Evolutionary conservation across 495 filamentous ascomycete genomes (phyloP).

Genomic region (Xylaria sp.): DNA sequence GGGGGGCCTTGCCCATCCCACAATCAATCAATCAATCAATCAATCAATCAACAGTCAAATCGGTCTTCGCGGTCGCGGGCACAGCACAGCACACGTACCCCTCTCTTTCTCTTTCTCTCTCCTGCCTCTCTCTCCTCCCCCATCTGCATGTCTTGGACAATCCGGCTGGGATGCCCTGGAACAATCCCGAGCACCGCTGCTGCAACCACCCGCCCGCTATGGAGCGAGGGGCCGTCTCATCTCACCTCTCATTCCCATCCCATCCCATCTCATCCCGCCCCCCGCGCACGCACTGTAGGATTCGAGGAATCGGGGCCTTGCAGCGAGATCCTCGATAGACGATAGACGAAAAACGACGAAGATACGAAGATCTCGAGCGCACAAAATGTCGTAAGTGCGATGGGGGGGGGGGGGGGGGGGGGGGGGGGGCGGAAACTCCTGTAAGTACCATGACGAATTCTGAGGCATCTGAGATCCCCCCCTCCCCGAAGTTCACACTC

Average conservation of each 20-base stretch:
- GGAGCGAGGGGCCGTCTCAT: neutral
- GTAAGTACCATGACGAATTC: neutral
- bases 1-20: slow-evolving; percentile 3
- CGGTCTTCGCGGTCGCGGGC: slow-evolving; percentile 6
- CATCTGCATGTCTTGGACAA: slow-evolving; percentile 22
- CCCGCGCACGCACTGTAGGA: slow-evolving; percentile 20
- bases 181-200: slow-evolving; percentile 17
- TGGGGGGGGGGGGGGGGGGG: too few relatives aligned
- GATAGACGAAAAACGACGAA: slow-evolving; percentile 19
- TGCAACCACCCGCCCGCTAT: slow-evolving; percentile 19
- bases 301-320: slow-evolving; percentile 26
- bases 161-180: slow-evolving; percentile 16
- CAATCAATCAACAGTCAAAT: too few relatives aligned
- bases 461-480: neutral
- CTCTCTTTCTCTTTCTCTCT: neutral
- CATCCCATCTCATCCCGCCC: neutral
- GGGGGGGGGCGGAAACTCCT: neutral
- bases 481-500: neutral
- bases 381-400: neutral
- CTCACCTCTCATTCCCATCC: neutral
- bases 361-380: slow-evolving; percentile 18
- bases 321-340: slow-evolving; percentile 14
- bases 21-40: too few relatives aligned
- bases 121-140: too few relatives aligned
- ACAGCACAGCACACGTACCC: neutral